Evolutionary conservation across 2,329 filamentous ascomycete species (phyloP).

Genomic region (Colletotrichum sidae): DNA sequence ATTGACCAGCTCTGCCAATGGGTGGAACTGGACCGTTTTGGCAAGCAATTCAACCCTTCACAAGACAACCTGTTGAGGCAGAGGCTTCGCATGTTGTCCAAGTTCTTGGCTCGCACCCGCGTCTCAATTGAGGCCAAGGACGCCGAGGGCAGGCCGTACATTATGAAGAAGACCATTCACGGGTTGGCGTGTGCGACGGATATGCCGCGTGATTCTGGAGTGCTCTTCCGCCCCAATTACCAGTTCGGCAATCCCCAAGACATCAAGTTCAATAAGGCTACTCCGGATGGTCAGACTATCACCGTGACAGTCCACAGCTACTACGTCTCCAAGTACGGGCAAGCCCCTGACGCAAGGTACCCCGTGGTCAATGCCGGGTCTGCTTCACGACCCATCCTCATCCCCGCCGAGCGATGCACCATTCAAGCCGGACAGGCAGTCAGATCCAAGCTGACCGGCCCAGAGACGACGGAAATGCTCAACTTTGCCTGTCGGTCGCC

Average conservation of each 20-base stretch:
- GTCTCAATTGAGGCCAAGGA: conserved; percentile 49
- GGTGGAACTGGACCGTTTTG: conserved; percentile 30
- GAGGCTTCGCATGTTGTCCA: conserved; percentile 47
- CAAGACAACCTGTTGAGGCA: neutral
- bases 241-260: conserved; percentile 41
- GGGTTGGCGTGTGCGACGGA: conserved; percentile 41
- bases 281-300: too few species aligned
- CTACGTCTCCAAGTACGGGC: conserved; percentile 49
- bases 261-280: conserved; percentile 45
- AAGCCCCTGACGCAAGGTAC: conserved; percentile 39
- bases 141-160: conserved; percentile 36
- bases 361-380: conserved; percentile 77
- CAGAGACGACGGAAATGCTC: conserved; percentile 78
- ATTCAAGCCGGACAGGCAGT: conserved; percentile 74
- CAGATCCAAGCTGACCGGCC: conserved; percentile 66
- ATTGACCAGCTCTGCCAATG: conserved; percentile 43
- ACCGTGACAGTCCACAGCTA: conserved; percentile 42
- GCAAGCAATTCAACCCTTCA: neutral
- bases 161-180: conserved; percentile 41
- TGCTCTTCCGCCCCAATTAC: conserved; percentile 17
- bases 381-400: conserved; percentile 66
- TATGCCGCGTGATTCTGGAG: conserved; percentile 8
- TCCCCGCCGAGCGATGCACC: conserved; percentile 74
- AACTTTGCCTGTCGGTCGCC: conserved; percentile 77
- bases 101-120: conserved; percentile 52